phyloP scores from a whole-genome alignment of 208 protist genomes.

The Crithidia acanthocephali region DNA sequence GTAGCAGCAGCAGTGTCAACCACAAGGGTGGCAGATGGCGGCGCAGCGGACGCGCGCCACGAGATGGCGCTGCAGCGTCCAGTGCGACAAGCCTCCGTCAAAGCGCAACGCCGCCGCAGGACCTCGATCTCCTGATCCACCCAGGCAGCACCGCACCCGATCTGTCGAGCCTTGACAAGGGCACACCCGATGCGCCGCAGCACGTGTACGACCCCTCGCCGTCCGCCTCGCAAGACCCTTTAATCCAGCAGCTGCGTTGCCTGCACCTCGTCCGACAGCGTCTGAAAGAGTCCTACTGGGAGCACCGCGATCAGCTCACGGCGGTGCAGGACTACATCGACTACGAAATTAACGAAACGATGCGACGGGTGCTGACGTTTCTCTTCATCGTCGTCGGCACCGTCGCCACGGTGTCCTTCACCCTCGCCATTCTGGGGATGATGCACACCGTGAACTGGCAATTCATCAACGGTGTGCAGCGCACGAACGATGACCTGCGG shows the following conservation, averaged over 20 bases:
- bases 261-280: conserved; percentile 60
- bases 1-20: background rate
- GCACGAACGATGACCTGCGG: background rate
- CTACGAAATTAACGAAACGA: conserved; percentile 46
- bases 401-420: conserved; percentile 44
- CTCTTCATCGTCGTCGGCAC: conserved; percentile 61
- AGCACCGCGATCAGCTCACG: conserved; percentile 40
- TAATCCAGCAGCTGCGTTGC: conserved; percentile 44
- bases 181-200: background rate
- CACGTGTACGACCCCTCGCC: background rate
- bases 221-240: conserved; percentile 6
- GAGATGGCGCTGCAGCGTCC: too few relatives aligned
- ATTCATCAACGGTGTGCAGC: conserved; percentile 46
- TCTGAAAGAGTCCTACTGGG: conserved; percentile 44
- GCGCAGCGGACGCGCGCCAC: too few relatives aligned
- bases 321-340: conserved; percentile 64
- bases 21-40: too few relatives aligned
- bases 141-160: too few relatives aligned
- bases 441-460: conserved; percentile 40
- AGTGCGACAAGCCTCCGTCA: too few relatives aligned
- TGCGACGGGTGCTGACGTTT: conserved; percentile 46
- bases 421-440: conserved; percentile 56
- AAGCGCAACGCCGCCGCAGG: too few relatives aligned
- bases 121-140: too few relatives aligned
- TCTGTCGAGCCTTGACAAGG: too few relatives aligned